Conservation (phyloP, 2,329 filamentous ascomycete genomes). For the Phialocephala sp. region DNA sequence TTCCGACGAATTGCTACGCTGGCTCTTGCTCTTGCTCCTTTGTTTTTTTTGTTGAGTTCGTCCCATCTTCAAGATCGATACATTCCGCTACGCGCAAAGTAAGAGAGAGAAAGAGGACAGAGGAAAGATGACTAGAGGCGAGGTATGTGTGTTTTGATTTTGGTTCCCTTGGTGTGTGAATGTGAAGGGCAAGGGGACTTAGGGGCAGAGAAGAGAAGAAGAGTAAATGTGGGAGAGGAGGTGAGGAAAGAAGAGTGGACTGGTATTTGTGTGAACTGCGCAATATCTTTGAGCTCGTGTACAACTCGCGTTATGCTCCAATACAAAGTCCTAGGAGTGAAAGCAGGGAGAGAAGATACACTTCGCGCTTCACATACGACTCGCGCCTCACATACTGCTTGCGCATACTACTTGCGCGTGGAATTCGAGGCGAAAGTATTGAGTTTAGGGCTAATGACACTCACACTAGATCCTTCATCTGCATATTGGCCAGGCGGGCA, state of each 20-base stretch:
- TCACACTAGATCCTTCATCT: constrained; percentile 64
- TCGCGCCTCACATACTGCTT: too few species aligned
- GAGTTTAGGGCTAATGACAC: constrained; percentile 12
- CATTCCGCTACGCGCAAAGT: neutral
- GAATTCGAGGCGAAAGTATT: neutral
- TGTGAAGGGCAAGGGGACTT: neutral
- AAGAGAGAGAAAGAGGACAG: neutral
- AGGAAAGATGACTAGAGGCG: constrained; percentile 39
- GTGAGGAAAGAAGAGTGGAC: neutral
- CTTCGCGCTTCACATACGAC: too few species aligned
- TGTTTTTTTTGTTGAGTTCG: neutral
- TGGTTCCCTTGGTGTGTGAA: neutral
- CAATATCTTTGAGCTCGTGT: neutral
- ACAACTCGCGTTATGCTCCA: neutral
- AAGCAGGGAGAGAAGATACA: neutral
- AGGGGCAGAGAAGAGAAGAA: neutral
- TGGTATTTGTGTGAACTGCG: neutral
- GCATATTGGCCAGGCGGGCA: constrained; percentile 72
- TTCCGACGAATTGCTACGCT: neutral
- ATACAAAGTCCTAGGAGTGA: neutral
- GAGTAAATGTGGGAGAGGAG: neutral
- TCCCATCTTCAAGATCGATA: constrained; percentile 12
- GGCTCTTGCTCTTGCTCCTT: neutral
- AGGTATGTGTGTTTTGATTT: constrained; percentile 32
- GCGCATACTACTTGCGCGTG: too few species aligned